Base-by-base conservation (phyloP, 2,329 filamentous ascomycete species). In the Ploettnerulaceae sp. region DNA sequence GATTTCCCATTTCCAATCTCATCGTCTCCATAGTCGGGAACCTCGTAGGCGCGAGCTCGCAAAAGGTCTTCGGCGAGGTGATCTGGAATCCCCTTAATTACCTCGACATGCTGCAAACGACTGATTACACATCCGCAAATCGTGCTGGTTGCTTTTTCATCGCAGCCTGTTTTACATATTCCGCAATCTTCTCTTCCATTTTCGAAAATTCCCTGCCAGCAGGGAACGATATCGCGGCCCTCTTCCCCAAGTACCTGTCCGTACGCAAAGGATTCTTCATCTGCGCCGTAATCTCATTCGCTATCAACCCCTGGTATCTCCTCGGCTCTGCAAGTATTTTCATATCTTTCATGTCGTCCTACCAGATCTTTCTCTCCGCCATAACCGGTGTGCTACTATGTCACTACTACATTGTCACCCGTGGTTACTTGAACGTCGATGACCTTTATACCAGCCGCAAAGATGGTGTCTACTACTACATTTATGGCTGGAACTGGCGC, bases 201-300 rank as follows among this genome's bases (percentile, higher is more conserved):
- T 68, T 69, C n/a, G 67, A 68, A 40, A 70, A 70, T 42, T 66
- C 63, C 4, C 58, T 71, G 3, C 64, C 67, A 15, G 67, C 67
- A 5, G 68, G 67, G 22, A 67, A 65, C 14, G 64, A 68, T 33
- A 66, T 65, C 15, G 64, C 65, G 2, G 64, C 65, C 1, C 53
- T 69, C 1, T 57, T 66, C 20, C 69, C 69, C 2, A 64, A 62
- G 50, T 71, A 68, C 46, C 60, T 72, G 20, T 64, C 59, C 0
- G 61, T 70, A 3, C 64, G 65, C 9, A 61, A 66, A 17, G 67
- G 68, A 3, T 64, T 69, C 49, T 68, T 66, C 51, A 62, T 70
- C 35, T 65, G 64, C 29, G 63, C 61, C 46, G 56, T 64, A 6
- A 39, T 67, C 14, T 61, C 61, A 1, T 66, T 64, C 42, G 59